phyloP scores from a whole-genome alignment of 164 flowering plant species.

The Saururus chinensis region DNA sequence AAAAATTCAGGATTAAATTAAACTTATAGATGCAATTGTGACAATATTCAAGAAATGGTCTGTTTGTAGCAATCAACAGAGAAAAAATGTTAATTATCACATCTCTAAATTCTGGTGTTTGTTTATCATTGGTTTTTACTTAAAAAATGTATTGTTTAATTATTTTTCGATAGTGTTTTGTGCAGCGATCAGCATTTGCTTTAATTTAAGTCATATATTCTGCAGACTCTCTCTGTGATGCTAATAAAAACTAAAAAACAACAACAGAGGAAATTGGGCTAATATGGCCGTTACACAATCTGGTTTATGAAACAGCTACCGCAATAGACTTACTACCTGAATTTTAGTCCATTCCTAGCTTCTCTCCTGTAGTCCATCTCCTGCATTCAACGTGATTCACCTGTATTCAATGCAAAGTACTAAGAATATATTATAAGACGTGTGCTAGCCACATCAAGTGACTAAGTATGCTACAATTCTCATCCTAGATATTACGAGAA shows the following conservation, averaged over 20 bases:
- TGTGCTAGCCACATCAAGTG: not conserved
- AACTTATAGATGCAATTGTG: not conserved
- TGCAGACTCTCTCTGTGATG: too few species aligned
- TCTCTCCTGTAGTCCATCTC: conserved; percentile 94
- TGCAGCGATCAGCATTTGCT: too few species aligned
- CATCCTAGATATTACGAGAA: not conserved
- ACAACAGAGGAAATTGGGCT: too few species aligned
- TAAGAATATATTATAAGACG: conserved; percentile 26
- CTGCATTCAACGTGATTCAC: conserved; percentile 99
- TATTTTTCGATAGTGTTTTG: too few species aligned
- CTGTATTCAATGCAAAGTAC: conserved; percentile 93
- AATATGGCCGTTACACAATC: too few species aligned
- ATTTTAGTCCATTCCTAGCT: conserved; percentile 80
- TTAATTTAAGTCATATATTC: too few species aligned
- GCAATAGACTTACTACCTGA: conserved; percentile 36
- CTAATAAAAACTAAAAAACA: too few species aligned
- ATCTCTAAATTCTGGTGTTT: too few species aligned
- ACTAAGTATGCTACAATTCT: not conserved
- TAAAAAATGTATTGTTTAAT: too few species aligned
- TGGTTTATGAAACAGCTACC: not conserved
- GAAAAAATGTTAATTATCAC: too few species aligned
- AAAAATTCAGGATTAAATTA: not conserved
- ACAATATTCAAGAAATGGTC: not conserved
- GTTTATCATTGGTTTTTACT: too few species aligned
- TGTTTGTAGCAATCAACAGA: too few species aligned